phyloP scores from a whole-genome alignment of 345 rosid species.

The Boechera divaricarpa region DNA sequence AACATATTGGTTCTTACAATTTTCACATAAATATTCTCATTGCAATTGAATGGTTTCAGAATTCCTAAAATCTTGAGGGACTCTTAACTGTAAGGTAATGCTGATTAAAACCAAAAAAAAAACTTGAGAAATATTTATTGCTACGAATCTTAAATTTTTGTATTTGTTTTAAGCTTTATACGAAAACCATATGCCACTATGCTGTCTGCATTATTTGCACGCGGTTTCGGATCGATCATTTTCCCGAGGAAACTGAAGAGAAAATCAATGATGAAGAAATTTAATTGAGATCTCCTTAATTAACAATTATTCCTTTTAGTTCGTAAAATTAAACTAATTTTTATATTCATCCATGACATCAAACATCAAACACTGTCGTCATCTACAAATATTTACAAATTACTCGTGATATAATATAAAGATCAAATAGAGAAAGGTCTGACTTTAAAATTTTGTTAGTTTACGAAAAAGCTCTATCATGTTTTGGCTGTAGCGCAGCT shows the following conservation, averaged over 20 bases:
- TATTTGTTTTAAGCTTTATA: no score
- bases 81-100: no score
- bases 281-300: slow-evolving; percentile 13
- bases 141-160: no score
- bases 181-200: no score
- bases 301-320: slow-evolving; percentile 8
- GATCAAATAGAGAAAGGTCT: not conserved
- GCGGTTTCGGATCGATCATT: slow-evolving; percentile 23
- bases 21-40: no score
- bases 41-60: no score
- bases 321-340: not conserved
- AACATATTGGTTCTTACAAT: no score
- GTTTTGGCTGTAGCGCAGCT: slow-evolving; percentile 37
- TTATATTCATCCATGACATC: not conserved
- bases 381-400: not conserved
- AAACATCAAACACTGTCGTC: not conserved
- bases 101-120: no score
- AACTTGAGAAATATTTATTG: no score
- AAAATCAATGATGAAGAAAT: not conserved
- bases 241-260: no score
- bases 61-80: no score
- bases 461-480: not conserved
- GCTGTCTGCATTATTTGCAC: not conserved
- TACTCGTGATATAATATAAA: slow-evolving; percentile 2
- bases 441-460: slow-evolving; percentile 6